Percentiles rank a stretch among this genome's conserved stretches.
phyloP scores from a whole-genome alignment of 805 yeast genomes.

The Hanseniaspora occidentalis region DNA sequence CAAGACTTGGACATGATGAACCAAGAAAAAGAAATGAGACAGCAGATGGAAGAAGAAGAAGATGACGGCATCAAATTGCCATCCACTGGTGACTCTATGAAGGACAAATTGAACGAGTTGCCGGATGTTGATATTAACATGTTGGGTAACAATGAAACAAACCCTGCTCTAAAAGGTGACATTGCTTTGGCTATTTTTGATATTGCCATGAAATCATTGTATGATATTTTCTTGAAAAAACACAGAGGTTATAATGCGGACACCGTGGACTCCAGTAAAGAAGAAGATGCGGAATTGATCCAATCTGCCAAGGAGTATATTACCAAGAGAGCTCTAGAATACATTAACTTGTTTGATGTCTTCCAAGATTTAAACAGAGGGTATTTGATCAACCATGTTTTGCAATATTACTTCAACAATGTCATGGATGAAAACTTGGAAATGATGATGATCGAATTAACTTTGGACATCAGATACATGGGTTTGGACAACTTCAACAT shows the following conservation, averaged over 20 bases:
- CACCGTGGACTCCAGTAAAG: constrained; percentile 10
- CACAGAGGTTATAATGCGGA: constrained; percentile 26
- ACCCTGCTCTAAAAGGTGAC: constrained; percentile 68
- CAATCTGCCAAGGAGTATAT: constrained; percentile 19
- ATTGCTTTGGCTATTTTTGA: constrained; percentile 61
- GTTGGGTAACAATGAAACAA: constrained; percentile 75
- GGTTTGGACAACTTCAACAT: constrained; percentile 30
- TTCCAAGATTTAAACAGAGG: constrained; percentile 59
- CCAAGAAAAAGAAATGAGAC: constrained; percentile 21
- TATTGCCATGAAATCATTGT: constrained; percentile 42
- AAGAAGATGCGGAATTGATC: constrained; percentile 12
- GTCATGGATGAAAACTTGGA: constrained; percentile 16
- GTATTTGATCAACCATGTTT: constrained; percentile 52
- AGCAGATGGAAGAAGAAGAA: constrained; percentile 24
- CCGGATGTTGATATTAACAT: constrained; percentile 83
- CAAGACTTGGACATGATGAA: constrained; percentile 39
- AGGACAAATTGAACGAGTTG: constrained; percentile 51
- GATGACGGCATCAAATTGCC: constrained; percentile 35
- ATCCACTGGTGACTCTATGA: constrained; percentile 40
- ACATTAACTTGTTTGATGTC: constrained; percentile 50
- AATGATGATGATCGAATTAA: constrained; percentile 38
- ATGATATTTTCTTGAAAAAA: constrained; percentile 18
- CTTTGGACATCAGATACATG: constrained; percentile 52
- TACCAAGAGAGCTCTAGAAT: constrained; percentile 31
- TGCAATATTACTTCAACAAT: constrained; percentile 32